A percentile compares a stretch with the other conserved stretches of the same genome.
Conservation (phyloP, 2,329 filamentous ascomycete species). For the Curvularia sp. region DNA sequence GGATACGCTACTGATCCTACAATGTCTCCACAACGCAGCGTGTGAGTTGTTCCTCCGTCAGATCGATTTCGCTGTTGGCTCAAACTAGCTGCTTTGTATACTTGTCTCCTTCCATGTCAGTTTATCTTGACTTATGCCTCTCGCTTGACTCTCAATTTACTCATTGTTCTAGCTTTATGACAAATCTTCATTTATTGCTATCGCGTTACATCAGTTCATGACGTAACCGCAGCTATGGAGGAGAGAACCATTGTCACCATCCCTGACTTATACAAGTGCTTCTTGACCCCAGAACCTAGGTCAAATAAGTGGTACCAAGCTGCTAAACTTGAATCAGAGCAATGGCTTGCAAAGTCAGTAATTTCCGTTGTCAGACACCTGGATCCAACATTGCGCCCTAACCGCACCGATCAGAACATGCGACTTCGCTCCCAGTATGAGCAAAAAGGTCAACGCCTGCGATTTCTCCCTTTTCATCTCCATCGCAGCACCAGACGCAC, state of each 20-base stretch:
- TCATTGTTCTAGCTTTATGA: neutral
- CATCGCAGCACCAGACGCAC: neutral
- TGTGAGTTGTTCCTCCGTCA: neutral
- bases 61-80: neutral
- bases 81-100: neutral
- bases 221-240: neutral
- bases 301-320: neutral
- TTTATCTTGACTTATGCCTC: neutral
- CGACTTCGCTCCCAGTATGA: constrained; percentile 3
- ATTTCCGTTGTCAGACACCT: neutral
- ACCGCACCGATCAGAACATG: constrained; percentile 1
- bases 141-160: neutral
- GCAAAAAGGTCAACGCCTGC: constrained; percentile 2
- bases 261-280: neutral
- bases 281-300: neutral
- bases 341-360: constrained; percentile 2
- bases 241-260: neutral
- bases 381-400: neutral
- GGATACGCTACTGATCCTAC: neutral
- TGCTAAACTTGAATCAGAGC: constrained; percentile 2
- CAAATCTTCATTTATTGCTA: neutral
- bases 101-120: neutral
- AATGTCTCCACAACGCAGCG: neutral
- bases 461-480: constrained; percentile 1
- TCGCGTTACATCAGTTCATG: neutral